These are phyloP conservation scores for Lolium perenne DNA, from an alignment of 176 grass and related monocot species.

Conservation along the genomic window DNA sequence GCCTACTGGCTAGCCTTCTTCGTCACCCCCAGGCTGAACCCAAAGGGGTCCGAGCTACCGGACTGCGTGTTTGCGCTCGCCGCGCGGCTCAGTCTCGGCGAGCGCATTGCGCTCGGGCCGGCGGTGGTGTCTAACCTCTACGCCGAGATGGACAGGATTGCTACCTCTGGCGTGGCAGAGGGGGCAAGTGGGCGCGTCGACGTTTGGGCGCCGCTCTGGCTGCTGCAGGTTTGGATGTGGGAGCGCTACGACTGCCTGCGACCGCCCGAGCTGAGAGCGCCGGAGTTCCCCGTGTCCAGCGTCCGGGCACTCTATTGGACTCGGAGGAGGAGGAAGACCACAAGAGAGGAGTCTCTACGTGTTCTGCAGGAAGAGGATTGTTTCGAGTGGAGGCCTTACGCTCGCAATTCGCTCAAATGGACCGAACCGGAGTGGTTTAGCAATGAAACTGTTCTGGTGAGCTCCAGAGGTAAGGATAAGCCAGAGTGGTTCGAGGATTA, in stretches of 20 bases:
- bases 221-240: conserved; percentile 73
- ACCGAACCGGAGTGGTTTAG: conserved; percentile 56
- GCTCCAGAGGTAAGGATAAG: conserved; percentile 36
- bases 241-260: conserved; percentile 48
- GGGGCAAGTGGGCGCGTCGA: conserved; percentile 25
- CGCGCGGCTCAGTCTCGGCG: conserved; percentile 51
- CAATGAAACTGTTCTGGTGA: conserved; percentile 24
- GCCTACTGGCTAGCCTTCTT: conserved; percentile 63
- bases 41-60: conserved; percentile 40
- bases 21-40: conserved; percentile 34
- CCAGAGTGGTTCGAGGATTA: conserved; percentile 56
- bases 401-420: conserved; percentile 38
- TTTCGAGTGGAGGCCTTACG: conserved; percentile 64
- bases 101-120: conserved; percentile 59
- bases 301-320: conserved; percentile 40
- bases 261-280: conserved; percentile 30
- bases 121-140: conserved; percentile 58
- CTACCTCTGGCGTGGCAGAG: background rate
- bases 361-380: conserved; percentile 45
- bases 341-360: conserved; percentile 20
- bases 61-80: conserved; percentile 46
- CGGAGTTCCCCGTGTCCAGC: conserved; percentile 41
- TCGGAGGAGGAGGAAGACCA: conserved; percentile 43
- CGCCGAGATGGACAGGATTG: conserved; percentile 48
- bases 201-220: conserved; percentile 51